A percentile compares a stretch with the other conserved stretches of the same genome.
phyloP scores from a whole-genome alignment of 2,329 filamentous ascomycete species.

The Paraphaeosphaeria minitans region DNA sequence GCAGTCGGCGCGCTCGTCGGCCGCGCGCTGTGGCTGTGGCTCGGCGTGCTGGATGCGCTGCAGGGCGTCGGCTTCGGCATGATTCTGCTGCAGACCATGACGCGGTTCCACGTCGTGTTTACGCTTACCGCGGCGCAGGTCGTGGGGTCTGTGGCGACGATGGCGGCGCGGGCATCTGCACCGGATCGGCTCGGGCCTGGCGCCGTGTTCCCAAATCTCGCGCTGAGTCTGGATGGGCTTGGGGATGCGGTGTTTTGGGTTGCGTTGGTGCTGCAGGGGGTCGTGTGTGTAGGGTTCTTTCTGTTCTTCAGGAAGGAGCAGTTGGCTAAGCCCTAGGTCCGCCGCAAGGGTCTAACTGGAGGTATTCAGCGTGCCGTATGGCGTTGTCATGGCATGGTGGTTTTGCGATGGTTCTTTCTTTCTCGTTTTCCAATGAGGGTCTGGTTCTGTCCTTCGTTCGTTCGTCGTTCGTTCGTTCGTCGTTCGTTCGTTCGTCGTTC shows the following conservation, averaged over 20 bases:
- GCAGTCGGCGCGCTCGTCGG: constrained; percentile 61
- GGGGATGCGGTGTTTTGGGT: constrained; percentile 62
- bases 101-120: constrained; percentile 67
- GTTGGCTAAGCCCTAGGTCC: constrained; percentile 56
- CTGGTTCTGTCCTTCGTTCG: background rate
- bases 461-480: background rate
- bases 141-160: constrained; percentile 66
- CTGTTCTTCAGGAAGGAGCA: constrained; percentile 64
- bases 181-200: constrained; percentile 67
- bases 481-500: background rate
- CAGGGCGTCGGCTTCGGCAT: constrained; percentile 72
- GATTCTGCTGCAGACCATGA: constrained; percentile 69
- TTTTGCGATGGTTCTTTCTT: background rate
- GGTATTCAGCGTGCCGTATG: background rate
- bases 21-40: constrained; percentile 68
- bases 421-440: background rate
- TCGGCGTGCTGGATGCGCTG: constrained; percentile 67
- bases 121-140: constrained; percentile 66
- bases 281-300: constrained; percentile 63
- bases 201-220: constrained; percentile 66
- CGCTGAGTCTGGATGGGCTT: constrained; percentile 54
- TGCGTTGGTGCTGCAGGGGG: constrained; percentile 61
- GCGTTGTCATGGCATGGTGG: background rate
- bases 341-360: background rate
- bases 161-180: constrained; percentile 64